These are phyloP conservation scores for Juncus effusus DNA, from an alignment of 176 grass and related monocot species.

Conservation along the genomic window DNA sequence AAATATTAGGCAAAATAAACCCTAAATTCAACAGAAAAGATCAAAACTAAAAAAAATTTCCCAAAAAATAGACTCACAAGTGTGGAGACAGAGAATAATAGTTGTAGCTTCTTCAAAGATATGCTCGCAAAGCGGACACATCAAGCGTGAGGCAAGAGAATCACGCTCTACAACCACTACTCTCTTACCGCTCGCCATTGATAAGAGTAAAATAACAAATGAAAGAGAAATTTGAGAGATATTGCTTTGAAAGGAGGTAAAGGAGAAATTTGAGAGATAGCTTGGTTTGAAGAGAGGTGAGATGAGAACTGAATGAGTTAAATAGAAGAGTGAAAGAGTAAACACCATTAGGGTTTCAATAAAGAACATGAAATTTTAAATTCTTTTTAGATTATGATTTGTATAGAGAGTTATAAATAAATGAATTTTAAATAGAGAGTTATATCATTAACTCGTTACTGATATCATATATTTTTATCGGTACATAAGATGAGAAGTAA, in stretches of 20 bases:
- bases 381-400: too few species aligned
- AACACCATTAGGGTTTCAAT: too few species aligned
- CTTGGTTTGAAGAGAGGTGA: constrained; percentile 6
- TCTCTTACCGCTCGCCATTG: constrained; percentile 9
- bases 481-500: too few species aligned
- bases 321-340: neutral
- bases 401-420: too few species aligned
- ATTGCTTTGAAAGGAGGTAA: constrained; percentile 10
- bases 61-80: constrained; percentile 37
- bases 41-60: too few species aligned
- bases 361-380: too few species aligned
- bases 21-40: too few species aligned
- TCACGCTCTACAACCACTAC: constrained; percentile 39
- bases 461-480: too few species aligned
- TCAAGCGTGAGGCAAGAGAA: constrained; percentile 47
- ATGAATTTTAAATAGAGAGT: too few species aligned
- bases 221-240: constrained; percentile 34
- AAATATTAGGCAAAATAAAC: too few species aligned
- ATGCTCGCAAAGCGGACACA: constrained; percentile 57
- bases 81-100: constrained; percentile 80
- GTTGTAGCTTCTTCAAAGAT: constrained; percentile 72
- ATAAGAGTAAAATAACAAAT: constrained; percentile 37
- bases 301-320: constrained; percentile 14
- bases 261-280: constrained; percentile 22
- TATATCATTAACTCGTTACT: too few species aligned